Base-by-base conservation (phyloP, 2,329 filamentous ascomycete species). In the Xylariaceae sp. region DNA sequence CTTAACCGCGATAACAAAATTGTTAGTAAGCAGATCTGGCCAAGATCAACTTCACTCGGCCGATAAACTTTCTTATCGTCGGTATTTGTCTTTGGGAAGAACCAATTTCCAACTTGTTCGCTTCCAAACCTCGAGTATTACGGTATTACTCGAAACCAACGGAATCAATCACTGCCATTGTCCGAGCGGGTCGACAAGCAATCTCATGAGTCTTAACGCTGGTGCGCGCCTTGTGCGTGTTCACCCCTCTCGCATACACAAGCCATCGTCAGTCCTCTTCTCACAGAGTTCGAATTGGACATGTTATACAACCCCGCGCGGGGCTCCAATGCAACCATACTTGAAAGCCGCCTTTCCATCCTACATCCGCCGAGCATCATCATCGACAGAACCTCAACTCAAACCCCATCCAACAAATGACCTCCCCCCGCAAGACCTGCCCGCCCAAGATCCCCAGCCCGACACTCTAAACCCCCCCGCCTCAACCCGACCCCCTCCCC, bases 401-500 rank as follows among this genome's bases (percentile, higher is more conserved):
- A 46, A 37, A 31, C 55, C 39, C 41, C 44, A 6, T 12, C 47
- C 19, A 30, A 32, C 12, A 50, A 39, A 12, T 41, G 1, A 40
- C 52, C 30, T 53, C 9, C 6, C 39, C 34, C 49, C n/a, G 29
- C 42, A 39, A 27, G 34, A 42, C 35, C 51, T 6, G 40, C 54
- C 35, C 50, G 51, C 6, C 51, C 61, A 30, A 47, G 62, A 39
- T 4, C 31, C 31, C 27, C 59, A 37, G 40, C 56, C 62, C 54
- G 62, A 71, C 34, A 66, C 72, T 48, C 65, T 91, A 62, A 95
- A 95, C 73, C 86, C 88, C 0, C 88, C 90, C 0, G 66, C 74
- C 7, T 82, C 83, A 46, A 94, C 89, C 0, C 85, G 87, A 27
- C 88, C 91, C 0, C 83, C 89, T 0, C 77, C 80, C 0, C 78